phyloP scores from a whole-genome alignment of 139 green algal genomes.

The Coelastrella sp. region DNA sequence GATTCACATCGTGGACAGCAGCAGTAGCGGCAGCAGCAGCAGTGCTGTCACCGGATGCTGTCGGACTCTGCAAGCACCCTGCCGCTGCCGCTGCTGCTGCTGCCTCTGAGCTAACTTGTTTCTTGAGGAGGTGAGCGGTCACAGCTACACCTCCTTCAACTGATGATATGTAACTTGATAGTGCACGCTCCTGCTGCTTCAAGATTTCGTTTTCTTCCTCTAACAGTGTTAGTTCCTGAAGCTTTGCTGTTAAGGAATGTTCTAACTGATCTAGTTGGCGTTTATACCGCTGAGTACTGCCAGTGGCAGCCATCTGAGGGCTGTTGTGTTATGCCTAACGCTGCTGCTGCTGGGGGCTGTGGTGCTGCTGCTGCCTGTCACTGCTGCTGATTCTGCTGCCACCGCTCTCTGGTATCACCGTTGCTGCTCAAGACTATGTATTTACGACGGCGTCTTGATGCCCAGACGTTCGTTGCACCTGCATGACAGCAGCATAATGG shows the following conservation, averaged over 20 bases:
- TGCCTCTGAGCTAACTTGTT: background rate
- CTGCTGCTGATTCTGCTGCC: background rate
- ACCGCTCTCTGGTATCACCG: too few species aligned
- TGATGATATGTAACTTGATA: background rate
- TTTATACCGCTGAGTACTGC: background rate
- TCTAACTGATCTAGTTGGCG: slow-evolving; percentile 1
- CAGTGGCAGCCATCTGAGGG: background rate
- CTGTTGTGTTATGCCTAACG: too few species aligned
- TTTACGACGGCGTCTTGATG: too few species aligned
- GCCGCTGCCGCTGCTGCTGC: background rate
- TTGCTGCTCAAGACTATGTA: too few species aligned
- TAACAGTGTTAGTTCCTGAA: background rate
- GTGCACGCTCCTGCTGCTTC: slow-evolving; percentile 26
- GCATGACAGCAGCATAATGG: too few species aligned
- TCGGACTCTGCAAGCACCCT: too few species aligned
- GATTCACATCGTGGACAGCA: background rate
- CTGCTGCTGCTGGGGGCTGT: background rate
- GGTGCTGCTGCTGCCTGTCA: background rate
- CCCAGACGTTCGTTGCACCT: too few species aligned
- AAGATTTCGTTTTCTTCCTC: background rate
- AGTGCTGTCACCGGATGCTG: background rate
- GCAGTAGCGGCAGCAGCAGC: background rate
- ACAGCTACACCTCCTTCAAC: slow-evolving; percentile 5
- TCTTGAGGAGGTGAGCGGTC: background rate
- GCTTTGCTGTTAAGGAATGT: background rate